Base-by-base conservation (phyloP, 495 filamentous ascomycete species). In the Neurospora hispaniola region DNA sequence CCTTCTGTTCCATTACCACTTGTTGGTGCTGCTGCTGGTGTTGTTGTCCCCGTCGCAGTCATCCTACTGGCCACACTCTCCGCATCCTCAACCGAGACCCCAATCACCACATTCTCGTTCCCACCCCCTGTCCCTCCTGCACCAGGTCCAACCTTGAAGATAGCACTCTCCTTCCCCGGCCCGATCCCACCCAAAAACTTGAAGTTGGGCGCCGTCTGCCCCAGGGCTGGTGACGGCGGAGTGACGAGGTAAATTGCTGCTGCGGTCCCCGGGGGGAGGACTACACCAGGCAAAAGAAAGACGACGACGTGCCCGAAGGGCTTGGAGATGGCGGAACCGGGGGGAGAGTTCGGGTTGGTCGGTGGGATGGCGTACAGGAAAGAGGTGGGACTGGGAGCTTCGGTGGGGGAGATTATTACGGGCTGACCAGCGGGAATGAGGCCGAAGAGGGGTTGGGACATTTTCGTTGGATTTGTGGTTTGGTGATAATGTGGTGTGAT, bases 131-230 rank as follows among this genome's bases (percentile, higher is more conserved):
- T 75, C 23, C 71, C 70, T 16, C 71, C 70, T 16, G 70, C 35
- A 6, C 23, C 54, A 18, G 54, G 54, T 38, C 81, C 81, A 42
- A 96, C 78, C 74, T 89, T 90, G 83, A 98, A 97, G 46, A 99
- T 91, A 12, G 94, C 92, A 69, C 90, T 94, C 73, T 94, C 93
- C 78, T 97, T 97, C 54, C 94, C 93, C 40, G 91, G 89, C 0
- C 92, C 94, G 43, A 99, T 89, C 41, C 91, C 96, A 72, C 96
- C 96, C 5, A 98, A 88, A 79, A 98, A 90, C 44, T 85, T 88
- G 85, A 96, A 96, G 9, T 89, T 85, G 6, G 86, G 82, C 5
- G 74, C 71, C 2, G 46, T 69, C 43, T 78, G 74, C 38, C 72
- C 74, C 0, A 76, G 69, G 0, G 59, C 27, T 16, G 54, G 11